Conservation (phyloP, 768 basidiomycete genomes). For the Phaffia australis region DNA sequence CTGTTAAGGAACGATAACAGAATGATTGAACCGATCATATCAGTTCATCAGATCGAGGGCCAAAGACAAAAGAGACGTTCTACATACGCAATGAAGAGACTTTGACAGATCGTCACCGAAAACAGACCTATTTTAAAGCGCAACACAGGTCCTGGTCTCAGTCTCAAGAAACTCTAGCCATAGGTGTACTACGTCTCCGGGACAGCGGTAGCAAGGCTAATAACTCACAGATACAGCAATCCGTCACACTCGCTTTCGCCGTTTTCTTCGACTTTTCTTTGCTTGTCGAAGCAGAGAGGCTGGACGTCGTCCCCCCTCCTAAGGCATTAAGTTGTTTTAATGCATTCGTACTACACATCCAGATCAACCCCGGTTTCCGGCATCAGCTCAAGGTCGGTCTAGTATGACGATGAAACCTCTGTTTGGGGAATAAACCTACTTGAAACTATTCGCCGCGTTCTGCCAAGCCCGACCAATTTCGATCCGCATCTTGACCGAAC, state of each 20-base stretch:
- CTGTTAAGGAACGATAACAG: constrained; percentile 18
- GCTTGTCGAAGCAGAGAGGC: neutral
- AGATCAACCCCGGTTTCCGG: neutral
- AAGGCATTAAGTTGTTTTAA: constrained; percentile 60
- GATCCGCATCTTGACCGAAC: constrained; percentile 89
- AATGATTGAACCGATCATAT: neutral
- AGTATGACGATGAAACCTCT: neutral
- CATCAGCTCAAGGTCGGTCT: neutral
- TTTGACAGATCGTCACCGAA: constrained; percentile 83
- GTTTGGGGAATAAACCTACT: constrained; percentile 43
- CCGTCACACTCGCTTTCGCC: constrained; percentile 42
- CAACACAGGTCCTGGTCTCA: neutral
- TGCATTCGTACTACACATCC: constrained; percentile 43
- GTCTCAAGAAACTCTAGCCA: neutral
- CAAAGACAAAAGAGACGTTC: neutral
- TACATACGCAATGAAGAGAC: constrained; percentile 73
- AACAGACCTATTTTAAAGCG: constrained; percentile 49
- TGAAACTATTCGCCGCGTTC: constrained; percentile 78
- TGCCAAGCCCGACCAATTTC: constrained; percentile 91
- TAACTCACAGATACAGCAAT: constrained; percentile 84
- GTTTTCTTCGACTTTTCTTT: constrained; percentile 29
- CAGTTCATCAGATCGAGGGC: constrained; percentile 4
- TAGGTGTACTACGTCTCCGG: neutral
- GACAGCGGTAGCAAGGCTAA: too few species aligned
- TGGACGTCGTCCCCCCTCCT: constrained; percentile 31